phyloP scores from a whole-genome alignment of 2,329 filamentous ascomycete genomes.

The Raffaelea deltoideospora region DNA sequence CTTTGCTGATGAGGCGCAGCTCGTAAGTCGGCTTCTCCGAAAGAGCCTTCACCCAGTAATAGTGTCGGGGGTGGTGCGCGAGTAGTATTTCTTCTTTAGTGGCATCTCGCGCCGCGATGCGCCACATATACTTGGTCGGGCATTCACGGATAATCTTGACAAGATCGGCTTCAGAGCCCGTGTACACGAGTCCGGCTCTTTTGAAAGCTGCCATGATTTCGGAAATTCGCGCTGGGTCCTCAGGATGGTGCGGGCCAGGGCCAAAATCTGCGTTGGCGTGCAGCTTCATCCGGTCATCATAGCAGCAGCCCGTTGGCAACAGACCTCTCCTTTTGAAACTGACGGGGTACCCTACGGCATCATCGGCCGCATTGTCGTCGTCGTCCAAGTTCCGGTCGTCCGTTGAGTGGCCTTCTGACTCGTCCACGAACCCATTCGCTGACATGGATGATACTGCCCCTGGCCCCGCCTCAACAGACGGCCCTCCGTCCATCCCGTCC shows the following conservation, averaged over 20 bases:
- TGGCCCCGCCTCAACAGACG: background rate
- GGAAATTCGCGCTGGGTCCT: conserved; percentile 84
- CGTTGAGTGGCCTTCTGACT: no score
- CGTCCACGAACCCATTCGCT: background rate
- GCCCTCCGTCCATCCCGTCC: conserved; percentile 7
- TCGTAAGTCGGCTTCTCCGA: conserved; percentile 41
- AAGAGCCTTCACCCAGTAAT: conserved; percentile 55
- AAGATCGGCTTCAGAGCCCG: conserved; percentile 39
- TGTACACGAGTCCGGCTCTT: conserved; percentile 61
- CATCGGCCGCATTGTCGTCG: conserved; percentile 21
- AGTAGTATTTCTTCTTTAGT: conserved; percentile 65
- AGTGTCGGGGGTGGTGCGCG: conserved; percentile 66
- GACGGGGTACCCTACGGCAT: conserved; percentile 15
- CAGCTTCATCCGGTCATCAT: conserved; percentile 90
- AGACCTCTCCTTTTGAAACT: conserved; percentile 28
- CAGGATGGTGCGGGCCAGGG: conserved; percentile 69
- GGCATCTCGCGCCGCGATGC: conserved; percentile 66
- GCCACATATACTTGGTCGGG: conserved; percentile 51
- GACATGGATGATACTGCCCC: background rate
- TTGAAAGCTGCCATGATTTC: conserved; percentile 86
- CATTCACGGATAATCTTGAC: conserved; percentile 32
- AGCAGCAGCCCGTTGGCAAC: conserved; percentile 64
- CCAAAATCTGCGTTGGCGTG: conserved; percentile 74
- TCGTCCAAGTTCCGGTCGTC: conserved; percentile 17
- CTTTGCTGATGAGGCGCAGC: conserved; percentile 50